phyloP scores from a whole-genome alignment of 805 yeast genomes.

The Wilhelminamyces savonicus region DNA sequence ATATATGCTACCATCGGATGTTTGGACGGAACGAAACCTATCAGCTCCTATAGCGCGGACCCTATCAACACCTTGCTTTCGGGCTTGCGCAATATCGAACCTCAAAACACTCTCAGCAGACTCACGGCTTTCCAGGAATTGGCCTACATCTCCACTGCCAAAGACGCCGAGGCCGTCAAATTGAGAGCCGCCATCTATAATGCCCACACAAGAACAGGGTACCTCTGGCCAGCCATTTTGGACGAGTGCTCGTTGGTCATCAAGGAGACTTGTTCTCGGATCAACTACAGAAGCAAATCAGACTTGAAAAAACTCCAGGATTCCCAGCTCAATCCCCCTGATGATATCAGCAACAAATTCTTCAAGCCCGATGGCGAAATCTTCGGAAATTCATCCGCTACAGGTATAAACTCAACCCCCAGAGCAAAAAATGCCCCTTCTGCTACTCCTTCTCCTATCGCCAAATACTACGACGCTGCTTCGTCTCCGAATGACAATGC shows the following conservation, averaged over 20 bases:
- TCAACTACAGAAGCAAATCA: conserved; percentile 25
- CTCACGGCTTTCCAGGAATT: conserved; percentile 73
- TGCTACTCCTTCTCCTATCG: too few species aligned
- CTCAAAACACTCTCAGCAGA: conserved; percentile 27
- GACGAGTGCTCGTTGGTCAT: conserved; percentile 56
- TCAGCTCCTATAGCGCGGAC: conserved; percentile 51
- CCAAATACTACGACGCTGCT: too few species aligned
- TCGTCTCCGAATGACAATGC: too few species aligned
- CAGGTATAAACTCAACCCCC: not conserved
- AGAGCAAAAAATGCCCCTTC: not conserved
- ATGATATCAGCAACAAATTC: conserved; percentile 7
- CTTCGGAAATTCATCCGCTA: conserved; percentile 35
- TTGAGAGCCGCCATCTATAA: conserved; percentile 51
- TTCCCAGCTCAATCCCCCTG: conserved; percentile 10
- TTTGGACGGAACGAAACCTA: conserved; percentile 56
- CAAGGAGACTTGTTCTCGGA: conserved; percentile 39
- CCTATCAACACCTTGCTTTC: conserved; percentile 59
- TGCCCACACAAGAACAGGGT: conserved; percentile 38
- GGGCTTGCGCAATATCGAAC: conserved; percentile 52
- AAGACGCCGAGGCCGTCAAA: conserved; percentile 28
- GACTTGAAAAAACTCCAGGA: conserved; percentile 24
- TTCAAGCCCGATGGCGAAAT: conserved; percentile 12
- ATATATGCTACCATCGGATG: conserved; percentile 71
- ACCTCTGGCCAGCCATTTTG: conserved; percentile 53
- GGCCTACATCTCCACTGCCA: conserved; percentile 53